These are phyloP conservation scores for Moesziomyces globuligerus DNA, from an alignment of 1,284 basidiomycete species.

Conservation along the genomic window DNA sequence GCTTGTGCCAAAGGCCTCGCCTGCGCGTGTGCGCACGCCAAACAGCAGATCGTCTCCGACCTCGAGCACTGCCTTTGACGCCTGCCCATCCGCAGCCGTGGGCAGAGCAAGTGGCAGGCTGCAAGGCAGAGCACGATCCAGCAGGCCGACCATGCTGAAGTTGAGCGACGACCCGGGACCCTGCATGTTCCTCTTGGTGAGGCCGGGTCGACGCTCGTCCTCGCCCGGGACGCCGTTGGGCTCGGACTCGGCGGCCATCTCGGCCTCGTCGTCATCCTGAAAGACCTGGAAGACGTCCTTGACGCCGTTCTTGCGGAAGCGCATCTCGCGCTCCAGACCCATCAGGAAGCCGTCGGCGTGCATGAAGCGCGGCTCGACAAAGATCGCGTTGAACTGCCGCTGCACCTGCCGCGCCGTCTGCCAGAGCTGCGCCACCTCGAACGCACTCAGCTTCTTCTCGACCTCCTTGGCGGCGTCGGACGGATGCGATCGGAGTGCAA, in stretches of 20 bases:
- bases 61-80: slow-evolving; percentile 1
- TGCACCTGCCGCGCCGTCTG: slow-evolving; percentile 42
- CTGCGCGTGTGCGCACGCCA: slow-evolving; percentile 35
- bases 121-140: slow-evolving; percentile 24
- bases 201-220: slow-evolving; percentile 40
- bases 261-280: slow-evolving; percentile 24
- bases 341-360: slow-evolving; percentile 38
- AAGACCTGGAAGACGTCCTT: slow-evolving; percentile 37
- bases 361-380: slow-evolving; percentile 38
- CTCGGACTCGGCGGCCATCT: not conserved
- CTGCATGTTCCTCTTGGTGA: slow-evolving; percentile 49
- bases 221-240: slow-evolving; percentile 11
- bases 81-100: not conserved
- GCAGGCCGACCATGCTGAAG: slow-evolving; percentile 45
- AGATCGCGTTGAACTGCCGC: slow-evolving; percentile 33
- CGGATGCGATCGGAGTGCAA: slow-evolving; percentile 19
- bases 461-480: not conserved
- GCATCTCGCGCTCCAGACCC: slow-evolving; percentile 36
- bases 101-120: slow-evolving; percentile 13
- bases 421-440: slow-evolving; percentile 32
- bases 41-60: slow-evolving; percentile 27
- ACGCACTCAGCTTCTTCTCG: slow-evolving; percentile 2
- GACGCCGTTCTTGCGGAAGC: slow-evolving; percentile 42
- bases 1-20: slow-evolving; percentile 44
- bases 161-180: slow-evolving; percentile 48